Evolutionary conservation across 306 rosid species (phyloP).

Genomic region (Rosa persica): DNA sequence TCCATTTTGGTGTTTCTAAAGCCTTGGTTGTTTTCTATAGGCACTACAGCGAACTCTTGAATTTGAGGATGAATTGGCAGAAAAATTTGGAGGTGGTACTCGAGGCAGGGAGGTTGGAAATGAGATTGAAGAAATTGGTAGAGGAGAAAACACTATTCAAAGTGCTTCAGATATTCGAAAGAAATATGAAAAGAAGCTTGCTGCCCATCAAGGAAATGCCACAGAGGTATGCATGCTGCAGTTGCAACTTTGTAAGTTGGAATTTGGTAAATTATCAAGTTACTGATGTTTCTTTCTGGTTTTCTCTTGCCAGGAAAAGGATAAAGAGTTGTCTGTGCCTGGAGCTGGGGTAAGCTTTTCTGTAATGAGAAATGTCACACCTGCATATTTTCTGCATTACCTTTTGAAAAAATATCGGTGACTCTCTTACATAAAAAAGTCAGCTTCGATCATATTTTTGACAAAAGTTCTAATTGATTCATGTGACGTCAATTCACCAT

Average conservation of each 20-base stretch:
- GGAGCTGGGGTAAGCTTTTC: conserved; percentile 86
- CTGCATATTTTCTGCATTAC: conserved; percentile 17
- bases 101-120: conserved; percentile 72
- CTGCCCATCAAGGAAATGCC: conserved; percentile 73
- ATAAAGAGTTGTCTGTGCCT: conserved; percentile 85
- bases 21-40: conserved; percentile 44
- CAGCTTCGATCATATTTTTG: not conserved
- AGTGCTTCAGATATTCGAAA: conserved; percentile 86
- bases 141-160: conserved; percentile 53
- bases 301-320: conserved; percentile 64
- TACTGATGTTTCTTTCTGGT: conserved; percentile 28
- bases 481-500: conserved; percentile 9
- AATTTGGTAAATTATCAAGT: conserved; percentile 3
- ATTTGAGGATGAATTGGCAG: conserved; percentile 98
- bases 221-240: conserved; percentile 52
- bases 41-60: conserved; percentile 95
- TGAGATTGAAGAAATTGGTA: conserved; percentile 88
- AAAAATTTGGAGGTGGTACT: conserved; percentile 92
- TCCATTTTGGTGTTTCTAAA: conserved; percentile 8
- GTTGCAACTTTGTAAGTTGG: conserved; percentile 8
- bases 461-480: not conserved
- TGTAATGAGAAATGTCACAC: conserved; percentile 7
- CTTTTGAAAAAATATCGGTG: conserved; percentile 8
- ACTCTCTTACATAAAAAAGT: conserved; percentile 13
- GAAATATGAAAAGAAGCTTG: conserved; percentile 89